Evolutionary conservation across 164 flowering plant species (phyloP).

Genomic region (Dillenia suffruticosa): DNA sequence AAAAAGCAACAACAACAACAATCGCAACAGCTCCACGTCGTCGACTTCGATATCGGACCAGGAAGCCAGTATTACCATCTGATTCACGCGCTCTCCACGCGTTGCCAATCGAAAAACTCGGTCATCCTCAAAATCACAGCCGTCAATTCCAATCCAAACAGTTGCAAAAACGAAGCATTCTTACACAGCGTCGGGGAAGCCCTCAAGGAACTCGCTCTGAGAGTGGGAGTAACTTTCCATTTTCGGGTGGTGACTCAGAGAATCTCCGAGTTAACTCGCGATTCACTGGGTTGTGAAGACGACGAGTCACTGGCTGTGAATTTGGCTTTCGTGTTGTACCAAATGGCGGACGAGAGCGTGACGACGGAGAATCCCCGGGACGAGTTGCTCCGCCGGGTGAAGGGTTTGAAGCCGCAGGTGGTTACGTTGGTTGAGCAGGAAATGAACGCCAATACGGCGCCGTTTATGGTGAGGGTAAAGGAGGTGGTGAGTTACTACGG

Average conservation of each 20-base stretch:
- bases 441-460: constrained; percentile 75
- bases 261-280: constrained; percentile 42
- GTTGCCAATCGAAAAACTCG: constrained; percentile 16
- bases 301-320: constrained; percentile 75
- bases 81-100: constrained; percentile 47
- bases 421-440: constrained; percentile 83
- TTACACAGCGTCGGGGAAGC: constrained; percentile 26
- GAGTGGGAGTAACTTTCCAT: constrained; percentile 32
- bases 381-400: constrained; percentile 74
- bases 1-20: constrained; percentile 1
- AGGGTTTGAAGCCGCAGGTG: constrained; percentile 48
- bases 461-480: constrained; percentile 53
- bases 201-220: constrained; percentile 41
- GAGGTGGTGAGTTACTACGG: constrained; percentile 54
- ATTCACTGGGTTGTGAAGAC: constrained; percentile 38
- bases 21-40: constrained; percentile 29
- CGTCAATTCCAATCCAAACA: constrained; percentile 20
- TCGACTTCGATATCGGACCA: constrained; percentile 56
- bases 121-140: constrained; percentile 44
- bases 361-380: constrained; percentile 81
- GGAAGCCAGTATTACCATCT: constrained; percentile 63
- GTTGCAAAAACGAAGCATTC: constrained; percentile 20
- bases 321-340: constrained; percentile 58
- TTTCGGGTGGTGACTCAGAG: constrained; percentile 25
- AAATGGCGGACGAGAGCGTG: constrained; percentile 89